Conservation (phyloP, 2,329 filamentous ascomycete genomes). For the Diaporthe australafricana region DNA sequence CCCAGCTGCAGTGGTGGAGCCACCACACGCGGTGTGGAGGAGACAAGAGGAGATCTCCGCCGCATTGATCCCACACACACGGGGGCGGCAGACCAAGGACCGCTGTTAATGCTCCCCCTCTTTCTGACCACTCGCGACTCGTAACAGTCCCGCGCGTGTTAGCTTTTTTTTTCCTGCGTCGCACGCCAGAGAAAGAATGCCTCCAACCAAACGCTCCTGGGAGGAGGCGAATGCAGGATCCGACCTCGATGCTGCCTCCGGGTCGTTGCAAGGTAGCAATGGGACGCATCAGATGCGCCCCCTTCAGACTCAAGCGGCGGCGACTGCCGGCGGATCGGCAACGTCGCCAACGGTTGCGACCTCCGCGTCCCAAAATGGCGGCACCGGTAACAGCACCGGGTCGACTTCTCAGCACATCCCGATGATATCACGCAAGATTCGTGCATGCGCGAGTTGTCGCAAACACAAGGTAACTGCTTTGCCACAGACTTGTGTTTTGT, state of each 20-base stretch:
- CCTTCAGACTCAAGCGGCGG: background rate
- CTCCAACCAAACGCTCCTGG: slow-evolving; percentile 4
- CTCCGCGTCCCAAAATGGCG: background rate
- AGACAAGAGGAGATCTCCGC: background rate
- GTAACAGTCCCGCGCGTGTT: background rate
- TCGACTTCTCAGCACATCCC: background rate
- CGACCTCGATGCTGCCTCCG: background rate
- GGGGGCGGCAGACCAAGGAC: background rate
- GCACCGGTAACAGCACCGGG: no score
- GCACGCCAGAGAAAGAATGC: slow-evolving; percentile 2
- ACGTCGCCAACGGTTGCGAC: background rate
- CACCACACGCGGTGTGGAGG: background rate
- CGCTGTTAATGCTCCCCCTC: background rate
- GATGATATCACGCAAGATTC: slow-evolving; percentile 52
- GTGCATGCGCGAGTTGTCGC: slow-evolving; percentile 54
- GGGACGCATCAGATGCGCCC: background rate
- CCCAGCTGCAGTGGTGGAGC: background rate
- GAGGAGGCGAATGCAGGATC: background rate
- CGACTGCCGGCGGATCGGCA: background rate
- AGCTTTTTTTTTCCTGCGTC: background rate
- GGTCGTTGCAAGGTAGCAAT: background rate
- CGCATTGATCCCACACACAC: background rate
- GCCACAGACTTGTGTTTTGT: background rate
- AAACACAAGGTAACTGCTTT: slow-evolving; percentile 51
- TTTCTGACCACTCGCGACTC: background rate